A percentile compares a stretch with the other conserved stretches of the same genome.
Conservation (phyloP, 1,284 basidiomycete genomes). For the Cutaneotrichosporon sp. region DNA sequence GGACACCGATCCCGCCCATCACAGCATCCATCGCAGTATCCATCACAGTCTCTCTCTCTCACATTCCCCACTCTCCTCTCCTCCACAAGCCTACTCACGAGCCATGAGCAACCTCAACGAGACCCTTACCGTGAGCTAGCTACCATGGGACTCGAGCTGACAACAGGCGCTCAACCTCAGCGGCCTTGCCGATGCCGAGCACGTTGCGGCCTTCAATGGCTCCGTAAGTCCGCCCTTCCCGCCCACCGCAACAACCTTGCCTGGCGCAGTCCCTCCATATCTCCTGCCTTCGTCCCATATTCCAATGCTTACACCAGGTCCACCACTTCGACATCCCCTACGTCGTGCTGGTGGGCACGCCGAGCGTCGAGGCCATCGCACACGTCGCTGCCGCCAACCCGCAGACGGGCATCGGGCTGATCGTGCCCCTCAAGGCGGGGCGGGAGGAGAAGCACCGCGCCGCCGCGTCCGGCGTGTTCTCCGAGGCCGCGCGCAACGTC, state of each 20-base stretch:
- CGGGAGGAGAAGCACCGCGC: constrained; percentile 1
- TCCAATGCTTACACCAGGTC: background rate
- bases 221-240: background rate
- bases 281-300: background rate
- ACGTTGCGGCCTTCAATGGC: background rate
- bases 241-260: background rate
- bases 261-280: background rate
- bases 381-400: constrained; percentile 10
- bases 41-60: no score
- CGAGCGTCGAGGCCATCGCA: background rate
- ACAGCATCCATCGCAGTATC: no score
- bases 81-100: background rate
- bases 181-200: background rate
- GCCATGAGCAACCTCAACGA: background rate
- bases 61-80: background rate
- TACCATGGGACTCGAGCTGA: background rate
- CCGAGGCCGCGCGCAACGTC: background rate
- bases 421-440: constrained; percentile 6
- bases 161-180: background rate
- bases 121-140: background rate
- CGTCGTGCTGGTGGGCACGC: constrained; percentile 12
- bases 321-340: background rate
- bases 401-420: constrained; percentile 11
- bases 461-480: constrained; percentile 12
- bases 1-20: no score